A percentile compares a stretch with the other conserved stretches of the same genome.
Conservation (phyloP, 371 early-diverging fungal genomes). For the Sporodiniella umbellata region DNA sequence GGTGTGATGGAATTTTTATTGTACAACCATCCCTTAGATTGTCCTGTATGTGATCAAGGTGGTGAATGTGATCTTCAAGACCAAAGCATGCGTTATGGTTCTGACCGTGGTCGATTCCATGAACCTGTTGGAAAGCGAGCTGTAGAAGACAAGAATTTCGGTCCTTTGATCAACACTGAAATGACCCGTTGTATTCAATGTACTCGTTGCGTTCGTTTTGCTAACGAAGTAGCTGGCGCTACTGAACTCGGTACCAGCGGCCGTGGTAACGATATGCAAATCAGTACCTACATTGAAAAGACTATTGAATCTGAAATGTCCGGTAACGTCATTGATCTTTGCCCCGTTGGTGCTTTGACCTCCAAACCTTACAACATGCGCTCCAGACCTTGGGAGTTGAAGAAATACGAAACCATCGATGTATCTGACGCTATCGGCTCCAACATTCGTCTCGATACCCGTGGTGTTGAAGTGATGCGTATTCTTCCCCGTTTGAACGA, state of each 20-base stretch:
- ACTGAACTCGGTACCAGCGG: slow-evolving; percentile 95
- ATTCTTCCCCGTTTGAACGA: slow-evolving; percentile 94
- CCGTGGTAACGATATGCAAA: slow-evolving; percentile 97
- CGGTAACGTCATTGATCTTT: slow-evolving; percentile 95
- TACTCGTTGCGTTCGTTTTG: slow-evolving; percentile 97
- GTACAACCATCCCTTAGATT: slow-evolving; percentile 97
- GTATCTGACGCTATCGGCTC: slow-evolving; percentile 87
- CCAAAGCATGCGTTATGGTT: slow-evolving; percentile 94
- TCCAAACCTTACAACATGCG: slow-evolving; percentile 95
- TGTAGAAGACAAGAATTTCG: slow-evolving; percentile 96
- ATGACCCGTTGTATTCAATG: slow-evolving; percentile 99
- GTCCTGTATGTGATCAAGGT: slow-evolving; percentile 98
- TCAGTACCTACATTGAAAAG: slow-evolving; percentile 92
- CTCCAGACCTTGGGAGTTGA: slow-evolving; percentile 96
- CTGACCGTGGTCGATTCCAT: slow-evolving; percentile 88
- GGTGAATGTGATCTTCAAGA: slow-evolving; percentile 99
- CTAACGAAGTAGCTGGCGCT: slow-evolving; percentile 97
- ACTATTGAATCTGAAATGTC: slow-evolving; percentile 93
- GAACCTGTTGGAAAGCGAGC: slow-evolving; percentile 91
- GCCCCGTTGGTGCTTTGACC: slow-evolving; percentile 97
- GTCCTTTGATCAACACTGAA: slow-evolving; percentile 92
- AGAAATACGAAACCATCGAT: slow-evolving; percentile 94
- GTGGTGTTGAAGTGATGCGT: slow-evolving; percentile 96
- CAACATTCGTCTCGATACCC: slow-evolving; percentile 94
- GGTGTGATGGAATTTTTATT: slow-evolving; percentile 98